Conservation (phyloP, 2,329 filamentous ascomycete genomes). For the Botrytis fragariae region DNA sequence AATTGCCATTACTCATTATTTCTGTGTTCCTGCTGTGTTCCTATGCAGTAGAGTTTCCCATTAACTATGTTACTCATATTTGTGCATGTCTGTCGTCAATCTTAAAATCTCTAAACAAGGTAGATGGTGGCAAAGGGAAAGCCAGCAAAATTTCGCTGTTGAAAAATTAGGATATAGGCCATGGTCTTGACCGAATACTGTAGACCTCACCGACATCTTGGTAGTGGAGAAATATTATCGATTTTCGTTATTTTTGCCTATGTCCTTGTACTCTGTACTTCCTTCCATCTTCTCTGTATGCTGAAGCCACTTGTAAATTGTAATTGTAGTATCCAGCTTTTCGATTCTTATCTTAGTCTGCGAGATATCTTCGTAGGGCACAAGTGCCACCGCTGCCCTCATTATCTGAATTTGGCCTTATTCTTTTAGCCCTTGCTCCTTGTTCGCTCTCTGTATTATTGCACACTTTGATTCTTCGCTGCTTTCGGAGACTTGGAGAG, state of each 20-base stretch:
- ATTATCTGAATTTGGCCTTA: too few relatives aligned
- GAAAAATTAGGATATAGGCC: not conserved
- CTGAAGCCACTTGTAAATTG: not conserved
- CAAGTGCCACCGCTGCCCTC: not conserved
- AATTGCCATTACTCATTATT: not conserved
- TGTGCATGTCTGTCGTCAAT: too few relatives aligned
- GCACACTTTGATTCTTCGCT: not conserved
- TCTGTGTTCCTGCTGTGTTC: not conserved
- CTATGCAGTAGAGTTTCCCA: not conserved
- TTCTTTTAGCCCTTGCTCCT: not conserved
- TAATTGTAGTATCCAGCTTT: too few relatives aligned
- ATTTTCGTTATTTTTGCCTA: not conserved
- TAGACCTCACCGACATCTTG: not conserved
- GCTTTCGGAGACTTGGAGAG: not conserved
- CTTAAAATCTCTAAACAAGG: not conserved
- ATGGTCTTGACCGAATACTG: not conserved
- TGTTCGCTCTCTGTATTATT: not conserved
- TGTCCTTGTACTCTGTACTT: not conserved
- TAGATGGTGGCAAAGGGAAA: not conserved
- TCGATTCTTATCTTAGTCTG: not conserved
- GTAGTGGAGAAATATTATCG: not conserved
- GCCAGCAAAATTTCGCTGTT: not conserved
- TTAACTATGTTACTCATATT: accelerated
- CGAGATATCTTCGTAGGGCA: not conserved
- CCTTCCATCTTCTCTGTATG: not conserved